Conservation (phyloP, 805 yeast species). For the Barnettozyma californica region DNA sequence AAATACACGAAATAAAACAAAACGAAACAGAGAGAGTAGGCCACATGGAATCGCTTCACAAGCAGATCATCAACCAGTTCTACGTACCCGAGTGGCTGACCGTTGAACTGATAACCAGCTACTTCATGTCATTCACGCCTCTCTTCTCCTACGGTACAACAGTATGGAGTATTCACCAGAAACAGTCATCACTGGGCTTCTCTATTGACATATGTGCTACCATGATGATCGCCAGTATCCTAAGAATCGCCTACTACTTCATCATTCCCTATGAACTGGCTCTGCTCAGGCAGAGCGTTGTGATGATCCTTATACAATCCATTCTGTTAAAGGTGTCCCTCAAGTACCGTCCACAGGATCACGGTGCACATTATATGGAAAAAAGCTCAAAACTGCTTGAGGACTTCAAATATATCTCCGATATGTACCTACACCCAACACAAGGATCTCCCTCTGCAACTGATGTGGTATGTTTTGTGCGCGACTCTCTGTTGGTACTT, state of each 20-base stretch:
- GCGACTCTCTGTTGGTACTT: slow-evolving; percentile 15
- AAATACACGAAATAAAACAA: neutral
- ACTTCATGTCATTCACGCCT: slow-evolving; percentile 75
- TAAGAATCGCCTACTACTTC: slow-evolving; percentile 71
- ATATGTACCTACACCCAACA: slow-evolving; percentile 2
- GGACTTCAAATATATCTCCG: slow-evolving; percentile 4
- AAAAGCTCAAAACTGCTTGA: slow-evolving; percentile 14
- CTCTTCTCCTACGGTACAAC: slow-evolving; percentile 85
- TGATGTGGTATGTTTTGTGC: slow-evolving; percentile 5
- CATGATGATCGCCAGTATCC: slow-evolving; percentile 71
- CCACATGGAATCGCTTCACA: slow-evolving; percentile 14
- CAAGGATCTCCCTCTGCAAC: slow-evolving; percentile 8
- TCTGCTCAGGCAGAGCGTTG: slow-evolving; percentile 67
- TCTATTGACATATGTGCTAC: slow-evolving; percentile 91
- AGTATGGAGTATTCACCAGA: slow-evolving; percentile 56
- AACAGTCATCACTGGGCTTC: slow-evolving; percentile 70
- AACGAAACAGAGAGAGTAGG: neutral
- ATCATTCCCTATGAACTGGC: slow-evolving; percentile 81
- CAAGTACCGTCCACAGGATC: slow-evolving; percentile 45
- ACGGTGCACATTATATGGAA: slow-evolving; percentile 32
- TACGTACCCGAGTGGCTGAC: slow-evolving; percentile 46
- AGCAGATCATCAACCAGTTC: slow-evolving; percentile 36
- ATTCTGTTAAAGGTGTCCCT: slow-evolving; percentile 60
- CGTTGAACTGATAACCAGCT: slow-evolving; percentile 53
- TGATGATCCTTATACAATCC: slow-evolving; percentile 80